Evolutionary conservation across 1,284 basidiomycete genomes (phyloP).

Genomic region (Hemileia vastatrix): DNA sequence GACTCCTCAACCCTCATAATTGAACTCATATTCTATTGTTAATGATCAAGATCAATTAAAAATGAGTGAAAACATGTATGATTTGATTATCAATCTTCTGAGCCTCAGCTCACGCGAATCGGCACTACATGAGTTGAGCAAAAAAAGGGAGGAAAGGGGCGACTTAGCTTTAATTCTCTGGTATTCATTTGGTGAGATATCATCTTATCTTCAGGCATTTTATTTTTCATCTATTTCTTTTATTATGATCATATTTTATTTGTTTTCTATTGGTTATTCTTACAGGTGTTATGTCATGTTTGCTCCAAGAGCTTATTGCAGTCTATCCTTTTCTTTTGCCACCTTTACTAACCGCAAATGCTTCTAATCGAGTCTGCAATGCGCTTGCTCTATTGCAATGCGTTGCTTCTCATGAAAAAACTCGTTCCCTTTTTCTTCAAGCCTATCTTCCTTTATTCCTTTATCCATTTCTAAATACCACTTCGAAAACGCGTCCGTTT

Average conservation of each 20-base stretch:
- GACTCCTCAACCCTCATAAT: too few species aligned
- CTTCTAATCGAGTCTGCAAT: conserved; percentile 97
- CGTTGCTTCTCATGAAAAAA: conserved; percentile 90
- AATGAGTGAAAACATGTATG: conserved; percentile 71
- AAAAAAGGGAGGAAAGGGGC: conserved; percentile 98
- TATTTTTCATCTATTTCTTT: not conserved
- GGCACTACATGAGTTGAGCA: conserved; percentile 88
- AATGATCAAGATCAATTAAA: conserved; percentile 46
- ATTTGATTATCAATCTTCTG: conserved; percentile 69
- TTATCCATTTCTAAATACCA: conserved; percentile 98
- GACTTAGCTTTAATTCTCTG: conserved; percentile 94
- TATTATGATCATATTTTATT: not conserved
- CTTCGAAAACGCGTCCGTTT: conserved; percentile 95
- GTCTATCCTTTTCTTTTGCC: conserved; percentile 95
- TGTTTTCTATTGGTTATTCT: not conserved
- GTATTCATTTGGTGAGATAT: conserved; percentile 86
- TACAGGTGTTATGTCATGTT: conserved; percentile 92
- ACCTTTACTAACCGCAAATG: conserved; percentile 91
- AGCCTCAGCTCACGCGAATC: conserved; percentile 69
- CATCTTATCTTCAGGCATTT: not conserved
- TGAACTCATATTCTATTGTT: conserved; percentile 1
- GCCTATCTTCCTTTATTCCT: conserved; percentile 98
- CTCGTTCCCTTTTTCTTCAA: conserved; percentile 75
- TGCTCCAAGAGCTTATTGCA: conserved; percentile 95
- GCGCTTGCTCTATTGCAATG: conserved; percentile 95